Conservation (phyloP, 2,329 filamentous ascomycete genomes). For the Harringtonia aguacate region DNA sequence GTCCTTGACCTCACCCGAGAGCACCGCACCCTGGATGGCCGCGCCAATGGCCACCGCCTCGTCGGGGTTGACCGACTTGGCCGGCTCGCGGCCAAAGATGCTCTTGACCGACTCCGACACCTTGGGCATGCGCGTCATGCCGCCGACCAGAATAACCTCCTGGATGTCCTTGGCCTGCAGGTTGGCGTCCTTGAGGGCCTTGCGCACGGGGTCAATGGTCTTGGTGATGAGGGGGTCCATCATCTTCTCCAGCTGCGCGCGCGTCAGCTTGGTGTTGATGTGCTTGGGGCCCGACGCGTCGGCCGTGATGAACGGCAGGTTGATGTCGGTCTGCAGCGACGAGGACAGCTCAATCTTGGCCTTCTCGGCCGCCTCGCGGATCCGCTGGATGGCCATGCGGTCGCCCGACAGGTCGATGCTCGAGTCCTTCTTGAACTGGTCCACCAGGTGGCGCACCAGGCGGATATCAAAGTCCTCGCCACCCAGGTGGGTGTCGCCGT, state of each 20-base stretch:
- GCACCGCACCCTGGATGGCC: slow-evolving; percentile 95
- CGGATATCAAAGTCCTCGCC: slow-evolving; percentile 95
- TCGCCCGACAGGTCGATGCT: slow-evolving; percentile 59
- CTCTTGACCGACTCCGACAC: slow-evolving; percentile 99
- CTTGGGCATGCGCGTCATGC: slow-evolving; percentile 95
- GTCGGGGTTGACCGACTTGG: slow-evolving; percentile 99
- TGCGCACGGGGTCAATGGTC: slow-evolving; percentile 88
- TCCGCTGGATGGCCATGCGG: slow-evolving; percentile 84
- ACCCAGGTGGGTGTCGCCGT: slow-evolving; percentile 94
- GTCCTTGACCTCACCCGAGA: slow-evolving; percentile 96
- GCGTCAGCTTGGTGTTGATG: slow-evolving; percentile 94
- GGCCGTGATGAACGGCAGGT: slow-evolving; percentile 94
- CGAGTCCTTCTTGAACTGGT: slow-evolving; percentile 47
- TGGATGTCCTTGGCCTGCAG: slow-evolving; percentile 88
- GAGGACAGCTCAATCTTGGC: slow-evolving; percentile 98
- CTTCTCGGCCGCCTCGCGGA: slow-evolving; percentile 97
- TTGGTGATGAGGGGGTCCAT: slow-evolving; percentile 92
- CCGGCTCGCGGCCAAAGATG: slow-evolving; percentile 99
- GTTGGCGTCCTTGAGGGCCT: slow-evolving; percentile 86
- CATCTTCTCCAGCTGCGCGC: slow-evolving; percentile 97
- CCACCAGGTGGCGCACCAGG: slow-evolving; percentile 92
- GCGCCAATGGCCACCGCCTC: slow-evolving; percentile 99
- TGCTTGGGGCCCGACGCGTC: slow-evolving; percentile 97
- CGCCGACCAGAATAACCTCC: slow-evolving; percentile 98
- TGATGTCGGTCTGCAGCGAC: slow-evolving; percentile 96